Evolutionary conservation across 1,284 basidiomycete genomes (phyloP).

Genomic region (Cryptococcus maquisensis): DNA sequence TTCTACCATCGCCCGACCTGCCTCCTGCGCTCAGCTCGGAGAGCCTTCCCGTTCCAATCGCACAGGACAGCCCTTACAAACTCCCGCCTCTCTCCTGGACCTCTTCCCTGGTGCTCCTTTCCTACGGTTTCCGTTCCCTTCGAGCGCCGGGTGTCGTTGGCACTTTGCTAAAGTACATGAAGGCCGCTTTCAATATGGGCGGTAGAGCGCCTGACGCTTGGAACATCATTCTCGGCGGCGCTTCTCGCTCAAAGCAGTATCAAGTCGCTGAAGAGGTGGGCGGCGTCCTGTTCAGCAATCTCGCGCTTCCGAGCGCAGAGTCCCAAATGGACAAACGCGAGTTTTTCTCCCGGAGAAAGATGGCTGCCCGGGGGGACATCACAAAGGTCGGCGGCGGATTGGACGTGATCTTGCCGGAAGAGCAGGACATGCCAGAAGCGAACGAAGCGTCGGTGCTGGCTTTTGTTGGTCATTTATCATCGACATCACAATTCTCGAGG

Average conservation of each 20-base stretch:
- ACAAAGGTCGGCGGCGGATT: background rate
- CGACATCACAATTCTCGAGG: constrained; percentile 27
- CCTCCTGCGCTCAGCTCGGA: background rate
- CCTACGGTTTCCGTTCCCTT: constrained; percentile 31
- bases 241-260: constrained; percentile 13
- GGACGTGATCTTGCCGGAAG: background rate
- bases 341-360: background rate
- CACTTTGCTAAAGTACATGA: constrained; percentile 34
- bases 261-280: constrained; percentile 18
- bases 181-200: constrained; percentile 18
- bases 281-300: constrained; percentile 20
- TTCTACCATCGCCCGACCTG: background rate
- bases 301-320: background rate
- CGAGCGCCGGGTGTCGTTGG: constrained; percentile 20
- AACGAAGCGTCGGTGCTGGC: constrained; percentile 22
- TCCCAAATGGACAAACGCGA: background rate
- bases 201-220: constrained; percentile 11
- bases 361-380: background rate
- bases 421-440: background rate
- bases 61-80: constrained; percentile 20
- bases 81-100: constrained; percentile 33
- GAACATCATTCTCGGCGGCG: constrained; percentile 17
- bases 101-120: constrained; percentile 34
- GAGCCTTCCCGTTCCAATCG: background rate
- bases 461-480: constrained; percentile 26